Evolutionary conservation across 148 eudicot species (phyloP), one percentile per base, ranked within the genome.

Genomic region (Rhododendron griersonianum): DNA sequence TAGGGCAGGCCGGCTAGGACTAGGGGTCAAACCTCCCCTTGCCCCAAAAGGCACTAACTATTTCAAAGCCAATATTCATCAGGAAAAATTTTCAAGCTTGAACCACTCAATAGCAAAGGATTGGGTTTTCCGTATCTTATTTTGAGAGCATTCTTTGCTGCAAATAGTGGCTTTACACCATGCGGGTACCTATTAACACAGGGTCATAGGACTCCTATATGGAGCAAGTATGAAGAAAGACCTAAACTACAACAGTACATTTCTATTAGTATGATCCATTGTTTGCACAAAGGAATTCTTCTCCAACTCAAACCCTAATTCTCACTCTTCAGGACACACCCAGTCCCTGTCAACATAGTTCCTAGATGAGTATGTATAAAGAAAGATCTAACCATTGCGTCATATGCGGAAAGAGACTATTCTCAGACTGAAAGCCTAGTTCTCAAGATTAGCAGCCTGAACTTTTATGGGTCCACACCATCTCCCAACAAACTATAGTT

Each of bases 211-310:
- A 23, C 15, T 79, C 57, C 57, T n/a, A 47, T 11, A 48, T 79
- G 33, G 18, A 47, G 35, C 11, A 79, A 48, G 81, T 11, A 1
- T 79, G 57, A 47, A 79, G 35, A 79, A n/a, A 47, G 37, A 48
- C 18, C 35, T n/a, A 48, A 45, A 18, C 8, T 79, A 47, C 8
- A 1, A 6, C 30, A 25, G 15, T n/a, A 65, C 3, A 65, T 23
- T n/a, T n/a, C 13, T 23, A 8, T n/a, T 65, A 0, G 21, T 53
- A 61, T 19, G 23, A n/a, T 63, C 71, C 28, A 23, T 78, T 23
- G n/a, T 45, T 78, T 45, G 25, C 81, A 78, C 53, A 11, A 78
- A 78, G 81, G 23, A n/a, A 78, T 55, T 78, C 30, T 78, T 78
- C 53, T 44, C 13, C n/a, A 50, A 78, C 13, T 78, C 44, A 44